Conservation (phyloP, 2,329 filamentous ascomycete species). For the Exophiala aquamarina region DNA sequence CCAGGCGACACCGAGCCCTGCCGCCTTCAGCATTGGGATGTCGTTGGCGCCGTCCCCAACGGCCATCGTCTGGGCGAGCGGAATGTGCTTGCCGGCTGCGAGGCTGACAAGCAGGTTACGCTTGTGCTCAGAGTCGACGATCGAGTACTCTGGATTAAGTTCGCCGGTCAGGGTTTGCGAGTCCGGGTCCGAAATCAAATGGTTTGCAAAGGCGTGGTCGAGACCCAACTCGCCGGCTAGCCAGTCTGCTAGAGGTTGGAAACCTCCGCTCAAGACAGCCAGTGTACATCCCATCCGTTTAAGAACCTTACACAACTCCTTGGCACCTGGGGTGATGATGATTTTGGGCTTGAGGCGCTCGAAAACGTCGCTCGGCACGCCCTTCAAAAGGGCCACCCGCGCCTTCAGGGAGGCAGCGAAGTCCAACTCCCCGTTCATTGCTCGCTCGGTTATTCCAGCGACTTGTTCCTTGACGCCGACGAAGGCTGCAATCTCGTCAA, state of each 20-base stretch:
- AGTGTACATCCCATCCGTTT: slow-evolving; percentile 80
- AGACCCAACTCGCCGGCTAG: slow-evolving; percentile 77
- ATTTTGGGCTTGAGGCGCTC: slow-evolving; percentile 72
- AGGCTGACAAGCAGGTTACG: slow-evolving; percentile 54
- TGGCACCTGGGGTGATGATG: slow-evolving; percentile 78
- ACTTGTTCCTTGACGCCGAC: slow-evolving; percentile 81
- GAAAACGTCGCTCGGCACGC: slow-evolving; percentile 76
- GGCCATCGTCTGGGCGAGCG: slow-evolving; percentile 55
- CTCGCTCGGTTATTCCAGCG: slow-evolving; percentile 81
- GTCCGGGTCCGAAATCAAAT: slow-evolving; percentile 50
- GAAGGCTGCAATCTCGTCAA: slow-evolving; percentile 86
- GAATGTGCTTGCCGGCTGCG: slow-evolving; percentile 54
- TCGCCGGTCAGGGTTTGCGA: slow-evolving; percentile 57
- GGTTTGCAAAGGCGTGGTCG: slow-evolving; percentile 86
- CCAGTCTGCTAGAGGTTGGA: slow-evolving; percentile 85
- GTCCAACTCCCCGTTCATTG: slow-evolving; percentile 94
- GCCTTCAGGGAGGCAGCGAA: slow-evolving; percentile 82
- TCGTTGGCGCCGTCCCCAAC: slow-evolving; percentile 68
- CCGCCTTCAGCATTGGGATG: slow-evolving; percentile 62
- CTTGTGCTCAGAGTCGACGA: slow-evolving; percentile 62
- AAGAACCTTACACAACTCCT: slow-evolving; percentile 70
- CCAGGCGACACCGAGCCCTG: slow-evolving; percentile 63
- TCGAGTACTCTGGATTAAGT: slow-evolving; percentile 52
- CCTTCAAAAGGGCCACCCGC: slow-evolving; percentile 76
- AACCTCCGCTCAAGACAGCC: slow-evolving; percentile 89